Conservation (phyloP, 306 rosid species). For the Betula pendula region DNA sequence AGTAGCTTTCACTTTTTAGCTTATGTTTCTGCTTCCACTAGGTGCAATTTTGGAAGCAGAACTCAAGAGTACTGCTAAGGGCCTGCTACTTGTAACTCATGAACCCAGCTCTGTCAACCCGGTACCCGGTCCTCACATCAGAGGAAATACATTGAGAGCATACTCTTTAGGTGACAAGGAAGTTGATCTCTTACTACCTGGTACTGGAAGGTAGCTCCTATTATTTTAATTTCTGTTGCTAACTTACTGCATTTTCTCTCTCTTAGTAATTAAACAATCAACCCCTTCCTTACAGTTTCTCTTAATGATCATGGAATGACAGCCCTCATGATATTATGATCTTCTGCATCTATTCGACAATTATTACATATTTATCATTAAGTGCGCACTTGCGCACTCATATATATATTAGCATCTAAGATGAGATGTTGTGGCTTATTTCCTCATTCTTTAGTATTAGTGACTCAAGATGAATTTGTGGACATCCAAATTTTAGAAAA, state of each 20-base stretch:
- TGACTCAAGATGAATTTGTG: no score
- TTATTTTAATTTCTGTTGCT: constrained; percentile 12
- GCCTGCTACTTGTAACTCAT: constrained; percentile 73
- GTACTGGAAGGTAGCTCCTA: constrained; percentile 77
- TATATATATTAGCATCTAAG: no score
- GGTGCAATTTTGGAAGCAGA: constrained; percentile 55
- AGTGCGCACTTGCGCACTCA: no score
- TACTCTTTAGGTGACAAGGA: constrained; percentile 86
- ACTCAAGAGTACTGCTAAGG: constrained; percentile 56
- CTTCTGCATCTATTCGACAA: background rate
- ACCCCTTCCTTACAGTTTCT: background rate
- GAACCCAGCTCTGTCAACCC: constrained; percentile 74
- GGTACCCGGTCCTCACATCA: constrained; percentile 88
- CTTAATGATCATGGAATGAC: background rate
- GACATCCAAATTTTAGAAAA: background rate
- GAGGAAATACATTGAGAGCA: constrained; percentile 82
- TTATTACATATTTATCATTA: background rate
- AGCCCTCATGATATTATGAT: background rate
- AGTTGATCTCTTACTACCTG: constrained; percentile 90
- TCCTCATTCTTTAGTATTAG: no score
- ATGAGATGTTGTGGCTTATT: no score
- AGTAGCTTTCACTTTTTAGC: background rate
- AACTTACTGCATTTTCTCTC: background rate
- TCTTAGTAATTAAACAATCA: background rate
- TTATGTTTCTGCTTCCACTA: constrained; percentile 31